phyloP scores from a whole-genome alignment of 1,284 basidiomycete genomes.

The Rhodotorula sp. region DNA sequence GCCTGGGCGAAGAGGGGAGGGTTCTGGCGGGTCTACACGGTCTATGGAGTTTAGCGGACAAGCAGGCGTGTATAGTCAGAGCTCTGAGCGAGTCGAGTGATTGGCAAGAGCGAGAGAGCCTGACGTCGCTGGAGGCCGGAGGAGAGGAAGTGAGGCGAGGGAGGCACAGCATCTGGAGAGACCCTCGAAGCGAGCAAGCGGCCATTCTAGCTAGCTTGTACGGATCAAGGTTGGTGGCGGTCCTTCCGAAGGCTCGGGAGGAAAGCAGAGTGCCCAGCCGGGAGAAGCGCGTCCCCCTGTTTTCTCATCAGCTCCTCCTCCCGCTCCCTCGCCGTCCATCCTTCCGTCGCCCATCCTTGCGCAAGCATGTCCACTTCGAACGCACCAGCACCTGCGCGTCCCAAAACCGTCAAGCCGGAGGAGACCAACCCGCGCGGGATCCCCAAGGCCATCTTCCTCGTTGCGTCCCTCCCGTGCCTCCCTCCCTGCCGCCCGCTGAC shows the following conservation, averaged over 20 bases:
- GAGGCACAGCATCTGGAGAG: too few species aligned
- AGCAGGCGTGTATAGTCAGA: too few species aligned
- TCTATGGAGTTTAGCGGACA: neutral
- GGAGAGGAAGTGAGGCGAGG: too few species aligned
- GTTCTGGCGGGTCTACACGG: neutral
- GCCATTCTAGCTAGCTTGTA: too few species aligned
- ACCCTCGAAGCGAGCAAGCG: too few species aligned
- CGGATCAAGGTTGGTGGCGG: too few species aligned
- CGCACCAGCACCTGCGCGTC: conserved; percentile 1
- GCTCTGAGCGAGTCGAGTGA: too few species aligned
- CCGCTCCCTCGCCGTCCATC: neutral
- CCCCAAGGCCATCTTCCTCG: conserved; percentile 91
- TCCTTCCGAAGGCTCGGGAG: too few species aligned
- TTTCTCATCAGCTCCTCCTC: neutral
- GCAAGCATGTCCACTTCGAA: neutral
- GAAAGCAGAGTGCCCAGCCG: too few species aligned
- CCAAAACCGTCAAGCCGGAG: conserved; percentile 48
- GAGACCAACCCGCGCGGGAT: conserved; percentile 83
- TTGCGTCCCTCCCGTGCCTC: conserved; percentile 55
- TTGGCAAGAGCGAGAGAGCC: too few species aligned
- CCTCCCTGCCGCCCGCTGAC: neutral
- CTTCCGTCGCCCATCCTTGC: neutral
- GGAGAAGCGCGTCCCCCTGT: too few species aligned
- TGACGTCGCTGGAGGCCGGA: too few species aligned
- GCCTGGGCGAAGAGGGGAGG: neutral